phyloP scores from a whole-genome alignment of 352 stramenopile species.

The Pythium utonaiense region DNA sequence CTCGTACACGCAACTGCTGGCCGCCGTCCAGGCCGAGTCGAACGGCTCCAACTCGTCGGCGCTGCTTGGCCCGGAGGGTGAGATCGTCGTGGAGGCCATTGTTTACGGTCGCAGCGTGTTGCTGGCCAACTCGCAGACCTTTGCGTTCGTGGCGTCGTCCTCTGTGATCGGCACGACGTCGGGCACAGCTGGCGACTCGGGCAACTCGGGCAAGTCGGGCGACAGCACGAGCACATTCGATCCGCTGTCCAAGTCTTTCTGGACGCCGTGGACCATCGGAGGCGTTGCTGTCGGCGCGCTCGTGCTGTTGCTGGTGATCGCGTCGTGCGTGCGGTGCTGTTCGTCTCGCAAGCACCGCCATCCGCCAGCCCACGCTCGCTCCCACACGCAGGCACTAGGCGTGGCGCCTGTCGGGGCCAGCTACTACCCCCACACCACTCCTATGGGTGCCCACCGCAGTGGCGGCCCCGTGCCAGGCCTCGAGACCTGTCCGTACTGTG shows the following conservation, averaged over 20 bases:
- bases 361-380: constrained; percentile 3
- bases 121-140: constrained; percentile 49
- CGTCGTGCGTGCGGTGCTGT: constrained; percentile 32
- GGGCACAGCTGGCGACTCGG: constrained; percentile 11
- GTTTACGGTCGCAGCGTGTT: constrained; percentile 66
- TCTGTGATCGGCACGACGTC: constrained; percentile 60
- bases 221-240: not conserved
- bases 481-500: constrained; percentile 58
- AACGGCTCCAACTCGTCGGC: constrained; percentile 11
- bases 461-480: constrained; percentile 2
- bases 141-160: constrained; percentile 80
- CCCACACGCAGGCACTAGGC: not conserved
- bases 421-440: constrained; percentile 15
- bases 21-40: constrained; percentile 26
- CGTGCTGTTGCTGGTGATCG: constrained; percentile 47
- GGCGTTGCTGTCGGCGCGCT: constrained; percentile 42
- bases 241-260: constrained; percentile 31
- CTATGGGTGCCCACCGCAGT: not conserved
- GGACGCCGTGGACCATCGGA: constrained; percentile 55
- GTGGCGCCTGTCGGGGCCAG: not conserved
- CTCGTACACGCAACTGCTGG: constrained; percentile 56
- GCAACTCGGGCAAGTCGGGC: not conserved
- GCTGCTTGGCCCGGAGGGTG: constrained; percentile 35
- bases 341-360: not conserved
- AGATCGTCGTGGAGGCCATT: constrained; percentile 71